Conservation (phyloP, 2,329 filamentous ascomycete species). For the Cordyceps cicadae region DNA sequence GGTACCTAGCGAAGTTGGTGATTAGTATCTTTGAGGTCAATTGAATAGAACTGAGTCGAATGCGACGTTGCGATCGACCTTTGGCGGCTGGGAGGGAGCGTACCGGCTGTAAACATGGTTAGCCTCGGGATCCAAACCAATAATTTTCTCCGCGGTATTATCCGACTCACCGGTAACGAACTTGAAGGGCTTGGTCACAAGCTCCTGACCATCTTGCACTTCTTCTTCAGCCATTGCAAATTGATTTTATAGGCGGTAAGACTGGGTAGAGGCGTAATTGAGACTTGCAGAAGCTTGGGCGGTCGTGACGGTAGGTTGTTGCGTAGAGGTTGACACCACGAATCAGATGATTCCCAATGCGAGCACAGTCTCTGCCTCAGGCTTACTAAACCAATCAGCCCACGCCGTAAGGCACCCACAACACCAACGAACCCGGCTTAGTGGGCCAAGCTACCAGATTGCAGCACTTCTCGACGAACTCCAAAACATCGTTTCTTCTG, state of each 20-base stretch:
- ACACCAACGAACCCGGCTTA: constrained; percentile 17
- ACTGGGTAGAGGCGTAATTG: constrained; percentile 21
- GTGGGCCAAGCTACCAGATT: constrained; percentile 26
- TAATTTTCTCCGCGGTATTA: constrained; percentile 25
- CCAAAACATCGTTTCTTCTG: constrained; percentile 11
- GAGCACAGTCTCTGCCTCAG: constrained; percentile 31
- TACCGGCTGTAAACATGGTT: constrained; percentile 38
- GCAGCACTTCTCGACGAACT: constrained; percentile 27
- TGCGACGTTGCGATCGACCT: constrained; percentile 14
- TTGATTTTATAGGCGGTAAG: constrained; percentile 21
- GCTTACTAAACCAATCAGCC: constrained; percentile 20
- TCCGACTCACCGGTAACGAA: constrained; percentile 86
- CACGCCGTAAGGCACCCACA: constrained; percentile 28
- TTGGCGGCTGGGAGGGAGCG: constrained; percentile 19
- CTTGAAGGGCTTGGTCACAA: constrained; percentile 98
- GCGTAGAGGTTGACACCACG: constrained; percentile 28
- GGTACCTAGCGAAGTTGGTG: constrained; percentile 59
- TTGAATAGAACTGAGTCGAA: constrained; percentile 22
- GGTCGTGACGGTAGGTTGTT: constrained; percentile 25
- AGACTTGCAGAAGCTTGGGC: constrained; percentile 26
- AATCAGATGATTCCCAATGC: constrained; percentile 34
- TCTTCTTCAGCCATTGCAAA: constrained; percentile 84
- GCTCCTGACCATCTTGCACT: constrained; percentile 60
- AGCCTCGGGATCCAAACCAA: constrained; percentile 31
- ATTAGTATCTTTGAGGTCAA: constrained; percentile 12